These are phyloP conservation scores for Psilocybe cyanescens DNA, from an alignment of 768 basidiomycete genomes.

Conservation along the genomic window DNA sequence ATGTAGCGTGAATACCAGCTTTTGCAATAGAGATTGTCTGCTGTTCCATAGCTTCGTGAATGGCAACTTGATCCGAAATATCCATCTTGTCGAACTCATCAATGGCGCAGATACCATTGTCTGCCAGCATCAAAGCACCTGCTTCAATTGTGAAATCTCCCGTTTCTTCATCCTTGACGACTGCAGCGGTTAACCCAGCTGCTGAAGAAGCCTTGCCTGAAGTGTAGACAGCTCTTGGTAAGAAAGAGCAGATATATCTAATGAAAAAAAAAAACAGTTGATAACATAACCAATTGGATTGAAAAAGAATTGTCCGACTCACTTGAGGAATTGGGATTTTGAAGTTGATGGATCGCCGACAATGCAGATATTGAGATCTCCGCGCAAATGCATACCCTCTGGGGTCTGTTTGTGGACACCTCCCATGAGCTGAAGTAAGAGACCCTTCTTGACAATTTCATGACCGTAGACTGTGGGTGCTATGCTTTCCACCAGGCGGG, in stretches of 20 bases:
- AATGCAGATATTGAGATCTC: slow-evolving; percentile 98
- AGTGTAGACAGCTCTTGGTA: slow-evolving; percentile 97
- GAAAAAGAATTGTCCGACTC: slow-evolving; percentile 27
- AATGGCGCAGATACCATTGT: slow-evolving; percentile 99
- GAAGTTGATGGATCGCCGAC: slow-evolving; percentile 96
- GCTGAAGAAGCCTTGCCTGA: slow-evolving; percentile 99
- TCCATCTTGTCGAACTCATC: slow-evolving; percentile 99
- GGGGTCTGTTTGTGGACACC: slow-evolving; percentile 96
- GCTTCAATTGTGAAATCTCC: slow-evolving; percentile 99
- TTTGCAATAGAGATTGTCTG: slow-evolving; percentile 99
- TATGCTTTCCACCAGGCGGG: slow-evolving; percentile 90
- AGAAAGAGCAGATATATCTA: slow-evolving; percentile 97
- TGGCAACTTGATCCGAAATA: slow-evolving; percentile 96
- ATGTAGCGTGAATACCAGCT: slow-evolving; percentile 97
- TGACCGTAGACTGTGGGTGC: slow-evolving; percentile 99
- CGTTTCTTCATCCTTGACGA: slow-evolving; percentile 98
- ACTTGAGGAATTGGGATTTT: slow-evolving; percentile 99
- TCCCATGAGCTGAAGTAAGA: slow-evolving; percentile 95
- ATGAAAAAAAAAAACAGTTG: slow-evolving; percentile 4
- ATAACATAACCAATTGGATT: background rate
- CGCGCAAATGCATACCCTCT: slow-evolving; percentile 98
- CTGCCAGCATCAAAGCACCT: slow-evolving; percentile 97
- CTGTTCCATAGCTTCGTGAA: slow-evolving; percentile 99
- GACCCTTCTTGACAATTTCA: slow-evolving; percentile 98
- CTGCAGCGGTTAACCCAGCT: slow-evolving; percentile 97